Evolutionary conservation across 2,329 filamentous ascomycete species (phyloP), one percentile per base, ranked within the genome.

Genomic region (Nigrospora osmanthi): DNA sequence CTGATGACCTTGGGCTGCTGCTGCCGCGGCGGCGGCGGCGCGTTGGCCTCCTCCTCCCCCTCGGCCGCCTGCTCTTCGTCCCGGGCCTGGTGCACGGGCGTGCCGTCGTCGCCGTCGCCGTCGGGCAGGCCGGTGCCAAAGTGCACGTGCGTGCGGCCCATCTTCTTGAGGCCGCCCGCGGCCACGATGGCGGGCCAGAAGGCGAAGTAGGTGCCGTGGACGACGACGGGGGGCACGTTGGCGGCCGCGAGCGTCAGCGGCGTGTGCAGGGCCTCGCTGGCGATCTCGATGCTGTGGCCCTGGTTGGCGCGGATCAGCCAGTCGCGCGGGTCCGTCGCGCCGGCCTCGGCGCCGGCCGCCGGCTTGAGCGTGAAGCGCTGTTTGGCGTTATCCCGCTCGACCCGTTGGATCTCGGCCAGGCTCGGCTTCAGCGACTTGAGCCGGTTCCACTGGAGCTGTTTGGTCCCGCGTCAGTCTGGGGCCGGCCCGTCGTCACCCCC

Each of bases 281-380:
- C 83, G 33, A 82, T 68, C 58, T 81, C 80, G 59, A 98, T 87
- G 56, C 81, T 89, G 70, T 97, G 93, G 44, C 93, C 93, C 69
- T 97, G 93, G 59, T 94, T 95, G 28, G 93, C 93, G 57, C 93
- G 89, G 67, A 98, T 96, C 31, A 94, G 74, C 70, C 83, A 96
- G 62, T 85, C 74, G 0, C 73, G 63, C 0, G 87, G 75, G 41
- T 85, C 70, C 10, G 14, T 52, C 39, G 14, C 58, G 17, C 57
- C 61, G 9, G 52, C 53, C 31, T 54, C 52, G 3, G 47, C 31
- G 12, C 47, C 43, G 10, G 60, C 56, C 50, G 68, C 75, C 38
- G 77, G 77, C 43, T 89, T 83, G 58, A 97, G 73, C 2, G 82
- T 79, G 70, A 94, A 98, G 35, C 93, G 86, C 65, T 96, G 86